Evolutionary conservation across 306 rosid species (phyloP).

Genomic region (Cicer yamashitae): DNA sequence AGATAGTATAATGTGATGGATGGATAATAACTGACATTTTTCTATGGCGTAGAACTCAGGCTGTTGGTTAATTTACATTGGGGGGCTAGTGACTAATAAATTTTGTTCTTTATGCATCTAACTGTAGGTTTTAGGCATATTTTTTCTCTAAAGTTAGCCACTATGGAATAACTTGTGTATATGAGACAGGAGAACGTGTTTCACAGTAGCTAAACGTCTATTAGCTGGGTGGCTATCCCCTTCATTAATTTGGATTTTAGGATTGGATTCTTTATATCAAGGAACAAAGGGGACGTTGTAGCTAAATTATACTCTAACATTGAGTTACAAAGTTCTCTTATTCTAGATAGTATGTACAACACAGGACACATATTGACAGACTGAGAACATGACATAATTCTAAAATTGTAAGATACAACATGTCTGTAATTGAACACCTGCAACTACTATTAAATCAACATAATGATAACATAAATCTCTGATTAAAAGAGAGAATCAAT

Average conservation of each 20-base stretch:
- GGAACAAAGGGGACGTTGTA: conserved; percentile 3
- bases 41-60: background rate
- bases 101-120: conserved; percentile 10
- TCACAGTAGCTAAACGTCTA: conserved; percentile 6
- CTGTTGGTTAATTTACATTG: background rate
- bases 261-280: conserved; percentile 11
- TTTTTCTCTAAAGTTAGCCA: background rate
- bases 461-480: background rate
- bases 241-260: background rate
- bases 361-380: background rate
- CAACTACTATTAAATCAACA: background rate
- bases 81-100: conserved; percentile 5
- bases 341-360: background rate
- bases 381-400: background rate
- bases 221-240: background rate
- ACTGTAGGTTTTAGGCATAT: background rate
- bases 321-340: background rate
- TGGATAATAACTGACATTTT: too few species aligned
- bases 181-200: background rate
- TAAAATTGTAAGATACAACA: background rate
- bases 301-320: conserved; percentile 12
- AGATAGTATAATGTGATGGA: too few species aligned
- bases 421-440: background rate
- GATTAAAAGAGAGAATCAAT: background rate
- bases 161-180: background rate